A percentile compares a stretch with the other conserved stretches of the same genome.
Evolutionary conservation across 805 yeast species (phyloP).

Genomic region (Candida endomychidarum): DNA sequence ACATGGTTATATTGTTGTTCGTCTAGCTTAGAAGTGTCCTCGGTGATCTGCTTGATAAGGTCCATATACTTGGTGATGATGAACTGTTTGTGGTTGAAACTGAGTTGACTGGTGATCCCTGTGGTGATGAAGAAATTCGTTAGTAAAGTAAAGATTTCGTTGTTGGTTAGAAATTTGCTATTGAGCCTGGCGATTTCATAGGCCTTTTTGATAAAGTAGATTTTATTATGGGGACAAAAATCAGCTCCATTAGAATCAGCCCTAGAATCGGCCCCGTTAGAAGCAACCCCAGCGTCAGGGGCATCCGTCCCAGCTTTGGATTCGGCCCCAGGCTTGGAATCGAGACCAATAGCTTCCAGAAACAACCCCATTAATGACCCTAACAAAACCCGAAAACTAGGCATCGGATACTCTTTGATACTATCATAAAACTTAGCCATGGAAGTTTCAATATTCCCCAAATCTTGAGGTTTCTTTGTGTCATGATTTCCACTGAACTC

Average conservation of each 20-base stretch:
- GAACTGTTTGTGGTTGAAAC: constrained; percentile 44
- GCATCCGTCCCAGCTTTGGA: no score
- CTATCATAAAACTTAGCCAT: constrained; percentile 63
- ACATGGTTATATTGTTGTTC: constrained; percentile 6
- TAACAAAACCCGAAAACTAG: constrained; percentile 50
- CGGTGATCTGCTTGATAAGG: constrained; percentile 43
- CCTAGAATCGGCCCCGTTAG: no score
- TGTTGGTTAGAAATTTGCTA: constrained; percentile 45
- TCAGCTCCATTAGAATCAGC: neutral
- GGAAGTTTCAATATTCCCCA: constrained; percentile 53
- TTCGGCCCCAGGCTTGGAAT: no score
- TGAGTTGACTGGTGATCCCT: constrained; percentile 34
- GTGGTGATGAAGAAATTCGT: constrained; percentile 52
- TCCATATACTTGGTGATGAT: constrained; percentile 54
- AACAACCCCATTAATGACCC: constrained; percentile 45
- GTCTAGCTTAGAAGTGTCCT: constrained; percentile 27
- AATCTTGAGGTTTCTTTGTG: constrained; percentile 33
- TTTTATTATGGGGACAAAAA: constrained; percentile 55
- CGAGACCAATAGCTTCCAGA: constrained; percentile 20
- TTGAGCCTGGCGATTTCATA: constrained; percentile 54
- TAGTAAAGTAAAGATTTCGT: constrained; percentile 31
- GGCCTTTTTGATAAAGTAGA: constrained; percentile 54
- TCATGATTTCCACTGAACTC: constrained; percentile 29
- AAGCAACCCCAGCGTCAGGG: no score
- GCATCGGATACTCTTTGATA: constrained; percentile 50